These are phyloP conservation scores for Glycyrrhiza uralensis DNA, from an alignment of 306 rosid genomes.

Conservation along the genomic window DNA sequence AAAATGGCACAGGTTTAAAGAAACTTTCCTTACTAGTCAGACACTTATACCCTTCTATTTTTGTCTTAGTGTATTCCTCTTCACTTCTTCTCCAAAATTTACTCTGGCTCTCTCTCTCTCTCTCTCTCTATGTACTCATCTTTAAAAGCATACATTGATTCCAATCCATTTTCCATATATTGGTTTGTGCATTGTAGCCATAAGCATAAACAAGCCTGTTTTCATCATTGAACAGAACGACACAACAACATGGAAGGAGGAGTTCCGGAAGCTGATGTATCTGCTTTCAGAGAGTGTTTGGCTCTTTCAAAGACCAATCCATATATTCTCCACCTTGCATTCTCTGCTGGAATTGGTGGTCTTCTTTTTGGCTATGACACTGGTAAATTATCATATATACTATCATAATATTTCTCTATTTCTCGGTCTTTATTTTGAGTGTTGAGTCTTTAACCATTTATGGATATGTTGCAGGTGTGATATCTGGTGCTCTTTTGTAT, in stretches of 20 bases:
- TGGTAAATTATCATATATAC: neutral
- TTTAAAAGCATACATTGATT: neutral
- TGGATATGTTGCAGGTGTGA: constrained; percentile 38
- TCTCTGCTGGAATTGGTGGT: constrained; percentile 37
- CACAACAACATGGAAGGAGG: constrained; percentile 24
- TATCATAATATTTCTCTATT: too few species aligned
- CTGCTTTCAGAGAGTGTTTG: constrained; percentile 32
- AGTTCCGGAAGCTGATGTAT: neutral
- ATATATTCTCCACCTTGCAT: constrained; percentile 28
- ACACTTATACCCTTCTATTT: neutral
- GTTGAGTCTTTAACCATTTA: neutral
- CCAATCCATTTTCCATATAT: neutral
- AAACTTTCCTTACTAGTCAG: neutral
- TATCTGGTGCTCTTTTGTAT: constrained; percentile 55
- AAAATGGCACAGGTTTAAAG: neutral
- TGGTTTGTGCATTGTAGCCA: neutral
- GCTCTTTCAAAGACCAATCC: constrained; percentile 32
- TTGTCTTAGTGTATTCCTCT: neutral
- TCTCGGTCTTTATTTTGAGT: too few species aligned
- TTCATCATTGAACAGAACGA: neutral
- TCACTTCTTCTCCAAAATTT: neutral
- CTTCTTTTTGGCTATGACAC: constrained; percentile 38
- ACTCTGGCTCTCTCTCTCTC: neutral
- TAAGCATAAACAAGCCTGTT: neutral
- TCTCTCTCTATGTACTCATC: neutral